A percentile compares a stretch with the other conserved stretches of the same genome.
These are phyloP conservation scores for Colletotrichum higginsianum DNA, from an alignment of 2,329 filamentous ascomycete species.

Conservation along the genomic window DNA sequence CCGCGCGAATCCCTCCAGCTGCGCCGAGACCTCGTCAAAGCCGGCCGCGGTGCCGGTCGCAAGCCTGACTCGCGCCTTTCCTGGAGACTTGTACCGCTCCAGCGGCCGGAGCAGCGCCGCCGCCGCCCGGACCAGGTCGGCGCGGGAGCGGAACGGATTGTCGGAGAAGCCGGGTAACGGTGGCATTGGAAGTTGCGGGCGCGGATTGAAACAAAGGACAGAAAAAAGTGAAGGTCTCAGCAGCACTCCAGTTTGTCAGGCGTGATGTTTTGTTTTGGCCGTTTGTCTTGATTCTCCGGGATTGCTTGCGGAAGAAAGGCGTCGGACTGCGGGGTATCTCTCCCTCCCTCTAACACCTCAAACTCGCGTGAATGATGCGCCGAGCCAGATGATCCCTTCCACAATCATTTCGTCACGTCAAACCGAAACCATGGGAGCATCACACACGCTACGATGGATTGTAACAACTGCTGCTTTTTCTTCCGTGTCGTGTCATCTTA, in stretches of 20 bases:
- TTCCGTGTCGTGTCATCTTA: too few species aligned
- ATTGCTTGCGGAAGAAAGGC: constrained; percentile 6
- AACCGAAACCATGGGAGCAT: background rate
- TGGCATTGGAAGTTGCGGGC: constrained; percentile 44
- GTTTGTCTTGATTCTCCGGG: background rate
- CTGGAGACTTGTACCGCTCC: constrained; percentile 48
- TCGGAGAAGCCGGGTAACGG: constrained; percentile 51
- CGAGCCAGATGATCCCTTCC: background rate
- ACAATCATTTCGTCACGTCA: background rate
- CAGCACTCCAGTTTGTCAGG: too few species aligned
- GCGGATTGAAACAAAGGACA: background rate
- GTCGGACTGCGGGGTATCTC: constrained; percentile 21
- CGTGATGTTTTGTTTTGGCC: too few species aligned
- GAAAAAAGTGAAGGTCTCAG: background rate
- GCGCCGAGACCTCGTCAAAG: constrained; percentile 54
- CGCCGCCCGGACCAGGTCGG: constrained; percentile 48
- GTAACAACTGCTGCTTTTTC: too few species aligned
- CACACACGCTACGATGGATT: too few species aligned
- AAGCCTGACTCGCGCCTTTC: constrained; percentile 49
- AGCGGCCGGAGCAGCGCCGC: constrained; percentile 48
- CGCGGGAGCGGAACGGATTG: constrained; percentile 50
- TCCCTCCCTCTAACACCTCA: background rate
- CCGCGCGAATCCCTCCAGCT: constrained; percentile 55
- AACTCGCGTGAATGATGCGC: constrained; percentile 10
- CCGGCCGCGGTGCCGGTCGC: constrained; percentile 49